Conservation (phyloP, 768 basidiomycete species). For the Kwoniella newhampshirensis region DNA sequence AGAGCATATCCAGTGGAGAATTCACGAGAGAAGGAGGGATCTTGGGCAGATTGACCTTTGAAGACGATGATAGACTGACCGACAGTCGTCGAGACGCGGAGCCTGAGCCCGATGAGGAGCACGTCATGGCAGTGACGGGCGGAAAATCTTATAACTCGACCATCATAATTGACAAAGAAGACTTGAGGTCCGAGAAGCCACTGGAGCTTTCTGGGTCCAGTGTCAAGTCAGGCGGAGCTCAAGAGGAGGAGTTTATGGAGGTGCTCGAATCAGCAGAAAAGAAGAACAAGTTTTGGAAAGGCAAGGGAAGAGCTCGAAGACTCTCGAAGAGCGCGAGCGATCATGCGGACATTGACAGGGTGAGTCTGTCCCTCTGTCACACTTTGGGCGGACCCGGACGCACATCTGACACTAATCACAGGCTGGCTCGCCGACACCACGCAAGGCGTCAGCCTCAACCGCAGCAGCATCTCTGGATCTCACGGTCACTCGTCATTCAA, state of each 20-base stretch:
- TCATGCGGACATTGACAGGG: constrained; percentile 13
- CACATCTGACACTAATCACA: too few relatives aligned
- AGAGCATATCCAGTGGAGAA: constrained; percentile 19
- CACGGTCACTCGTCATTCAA: neutral
- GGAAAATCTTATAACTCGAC: too few relatives aligned
- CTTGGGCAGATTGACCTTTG: constrained; percentile 30
- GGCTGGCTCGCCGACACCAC: constrained; percentile 34
- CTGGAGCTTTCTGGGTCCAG: too few relatives aligned
- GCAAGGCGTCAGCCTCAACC: constrained; percentile 7
- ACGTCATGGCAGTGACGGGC: neutral
- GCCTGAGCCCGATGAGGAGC: neutral
- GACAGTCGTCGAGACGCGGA: neutral
- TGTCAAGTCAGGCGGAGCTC: neutral
- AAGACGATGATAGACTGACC: constrained; percentile 10
- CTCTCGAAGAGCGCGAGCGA: constrained; percentile 20
- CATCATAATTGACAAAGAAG: too few relatives aligned
- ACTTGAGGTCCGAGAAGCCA: too few relatives aligned
- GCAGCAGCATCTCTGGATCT: neutral
- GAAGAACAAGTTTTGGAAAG: constrained; percentile 32
- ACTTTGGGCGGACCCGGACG: neutral
- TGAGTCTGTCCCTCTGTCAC: constrained; percentile 6
- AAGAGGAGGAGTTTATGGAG: constrained; percentile 21
- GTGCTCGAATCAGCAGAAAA: constrained; percentile 29
- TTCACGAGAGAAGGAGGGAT: constrained; percentile 34
- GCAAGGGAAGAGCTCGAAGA: constrained; percentile 19